A percentile compares a stretch with the other conserved stretches of the same genome.
phyloP scores from a whole-genome alignment of 768 basidiomycete species.

The Butyriboletus loyo region DNA sequence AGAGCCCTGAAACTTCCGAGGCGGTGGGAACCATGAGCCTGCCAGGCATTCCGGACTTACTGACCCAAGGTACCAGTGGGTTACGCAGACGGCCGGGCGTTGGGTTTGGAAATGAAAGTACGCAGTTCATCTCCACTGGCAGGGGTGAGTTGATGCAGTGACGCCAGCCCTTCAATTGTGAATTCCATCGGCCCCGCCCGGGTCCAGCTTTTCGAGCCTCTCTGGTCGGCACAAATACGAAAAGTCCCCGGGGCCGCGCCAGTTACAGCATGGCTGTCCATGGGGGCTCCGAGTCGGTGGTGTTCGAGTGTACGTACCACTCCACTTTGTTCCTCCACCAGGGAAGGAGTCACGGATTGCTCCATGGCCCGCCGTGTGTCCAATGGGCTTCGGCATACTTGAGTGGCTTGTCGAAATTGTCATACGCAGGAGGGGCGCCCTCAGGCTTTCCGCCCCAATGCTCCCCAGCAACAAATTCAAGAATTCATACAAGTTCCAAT shows the following conservation, averaged over 20 bases:
- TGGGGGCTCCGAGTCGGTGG: no score
- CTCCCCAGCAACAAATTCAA: constrained; percentile 35
- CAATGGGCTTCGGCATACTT: constrained; percentile 36
- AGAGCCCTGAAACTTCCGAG: background rate
- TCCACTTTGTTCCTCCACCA: constrained; percentile 2
- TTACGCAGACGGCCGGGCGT: no score
- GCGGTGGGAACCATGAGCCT: background rate
- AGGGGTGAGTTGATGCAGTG: no score
- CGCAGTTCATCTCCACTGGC: background rate
- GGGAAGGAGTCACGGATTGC: background rate
- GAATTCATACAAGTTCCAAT: no score
- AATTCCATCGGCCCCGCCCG: no score
- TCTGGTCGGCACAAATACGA: no score
- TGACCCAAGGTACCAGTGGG: no score
- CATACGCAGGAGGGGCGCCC: constrained; percentile 48
- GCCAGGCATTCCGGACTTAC: no score
- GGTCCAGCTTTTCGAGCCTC: background rate
- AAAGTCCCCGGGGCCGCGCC: background rate
- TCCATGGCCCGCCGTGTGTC: background rate
- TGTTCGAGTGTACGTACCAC: background rate
- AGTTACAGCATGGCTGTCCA: background rate
- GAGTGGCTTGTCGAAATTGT: constrained; percentile 43
- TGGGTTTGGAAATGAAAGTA: background rate
- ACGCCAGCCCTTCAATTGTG: background rate
- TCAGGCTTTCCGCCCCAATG: constrained; percentile 39